These are phyloP conservation scores for Collybiopsis confluens DNA, from an alignment of 768 basidiomycete species.

Conservation along the genomic window DNA sequence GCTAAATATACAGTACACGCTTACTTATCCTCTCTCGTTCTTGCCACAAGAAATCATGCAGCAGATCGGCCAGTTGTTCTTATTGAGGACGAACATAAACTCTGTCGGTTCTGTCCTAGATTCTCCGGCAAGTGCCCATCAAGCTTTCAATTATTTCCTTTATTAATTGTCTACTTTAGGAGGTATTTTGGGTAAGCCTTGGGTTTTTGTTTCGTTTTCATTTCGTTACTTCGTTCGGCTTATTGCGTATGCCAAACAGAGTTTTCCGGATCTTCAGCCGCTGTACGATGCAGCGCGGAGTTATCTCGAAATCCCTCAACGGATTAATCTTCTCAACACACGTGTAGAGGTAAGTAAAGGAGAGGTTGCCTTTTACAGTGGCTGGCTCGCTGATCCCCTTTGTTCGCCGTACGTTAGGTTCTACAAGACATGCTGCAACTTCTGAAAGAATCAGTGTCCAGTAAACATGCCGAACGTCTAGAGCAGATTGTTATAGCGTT, in stretches of 20 bases:
- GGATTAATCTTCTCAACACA: conserved; percentile 88
- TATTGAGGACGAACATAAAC: conserved; percentile 90
- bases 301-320: conserved; percentile 92
- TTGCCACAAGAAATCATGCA: conserved; percentile 81
- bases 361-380: neutral
- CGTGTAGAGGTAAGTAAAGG: conserved; percentile 87
- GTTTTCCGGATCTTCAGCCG: conserved; percentile 92
- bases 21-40: neutral
- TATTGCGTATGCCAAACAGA: conserved; percentile 35
- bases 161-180: conserved; percentile 40
- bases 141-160: neutral
- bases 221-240: neutral
- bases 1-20: neutral
- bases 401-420: conserved; percentile 44
- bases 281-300: conserved; percentile 90
- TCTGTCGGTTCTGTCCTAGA: conserved; percentile 96
- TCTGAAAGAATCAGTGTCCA: conserved; percentile 91
- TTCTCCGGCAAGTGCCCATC: conserved; percentile 65
- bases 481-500: conserved; percentile 92
- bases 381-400: neutral
- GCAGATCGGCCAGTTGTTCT: conserved; percentile 92
- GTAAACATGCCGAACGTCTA: conserved; percentile 83
- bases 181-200: conserved; percentile 94
- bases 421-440: conserved; percentile 96
- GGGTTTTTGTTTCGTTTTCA: conserved; percentile 3